Conservation (phyloP, 106 monocot genomes). For the Apostasia shenzhenica region DNA sequence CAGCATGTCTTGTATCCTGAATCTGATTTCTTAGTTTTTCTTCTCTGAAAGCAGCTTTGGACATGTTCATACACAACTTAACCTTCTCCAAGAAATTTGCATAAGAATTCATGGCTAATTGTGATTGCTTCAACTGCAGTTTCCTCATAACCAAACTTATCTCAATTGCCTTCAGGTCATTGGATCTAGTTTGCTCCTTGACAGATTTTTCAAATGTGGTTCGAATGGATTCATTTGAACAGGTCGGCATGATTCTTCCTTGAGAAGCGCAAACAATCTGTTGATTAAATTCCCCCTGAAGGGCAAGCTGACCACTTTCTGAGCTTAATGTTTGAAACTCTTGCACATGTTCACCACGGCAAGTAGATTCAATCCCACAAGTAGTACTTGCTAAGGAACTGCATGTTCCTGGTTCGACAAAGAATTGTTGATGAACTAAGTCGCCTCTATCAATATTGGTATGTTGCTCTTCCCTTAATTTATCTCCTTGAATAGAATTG, state of each 20-base stretch:
- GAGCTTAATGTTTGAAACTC: conserved; percentile 12
- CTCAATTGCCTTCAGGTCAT: conserved; percentile 84
- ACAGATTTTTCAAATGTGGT: conserved; percentile 67
- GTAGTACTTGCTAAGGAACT: conserved; percentile 4
- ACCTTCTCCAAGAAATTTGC: conserved; percentile 56
- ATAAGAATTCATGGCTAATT: conserved; percentile 55
- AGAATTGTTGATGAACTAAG: neutral
- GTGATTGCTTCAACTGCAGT: conserved; percentile 65
- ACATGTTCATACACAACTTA: conserved; percentile 68
- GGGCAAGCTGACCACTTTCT: conserved; percentile 37
- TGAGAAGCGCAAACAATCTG: conserved; percentile 30
- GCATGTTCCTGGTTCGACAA: conserved; percentile 22
- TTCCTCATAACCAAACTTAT: conserved; percentile 56
- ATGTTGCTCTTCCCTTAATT: neutral
- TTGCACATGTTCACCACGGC: conserved; percentile 10
- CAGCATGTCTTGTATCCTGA: conserved; percentile 53
- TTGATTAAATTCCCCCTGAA: conserved; percentile 23
- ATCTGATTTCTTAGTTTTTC: conserved; percentile 84
- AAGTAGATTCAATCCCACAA: conserved; percentile 1
- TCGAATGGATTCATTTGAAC: conserved; percentile 32
- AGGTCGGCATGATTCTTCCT: conserved; percentile 5
- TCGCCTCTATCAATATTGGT: neutral
- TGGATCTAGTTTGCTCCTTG: conserved; percentile 69
- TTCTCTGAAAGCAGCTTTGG: conserved; percentile 70
- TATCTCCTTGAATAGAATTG: conserved; percentile 3